Conservation (phyloP, 257 asterid genomes). For the Solanum verrucosum region DNA sequence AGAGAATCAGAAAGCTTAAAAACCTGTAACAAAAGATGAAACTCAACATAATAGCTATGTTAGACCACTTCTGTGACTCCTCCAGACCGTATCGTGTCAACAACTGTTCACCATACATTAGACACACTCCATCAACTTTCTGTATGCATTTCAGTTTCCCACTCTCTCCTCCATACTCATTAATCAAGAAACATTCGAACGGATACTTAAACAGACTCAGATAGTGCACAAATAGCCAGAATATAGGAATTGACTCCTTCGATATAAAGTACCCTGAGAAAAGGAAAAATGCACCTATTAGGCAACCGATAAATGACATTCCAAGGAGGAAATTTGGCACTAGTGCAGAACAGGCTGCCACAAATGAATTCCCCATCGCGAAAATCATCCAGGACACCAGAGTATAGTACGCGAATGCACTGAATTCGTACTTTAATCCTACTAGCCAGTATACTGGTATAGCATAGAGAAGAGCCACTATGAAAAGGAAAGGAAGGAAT, state of each 20-base stretch:
- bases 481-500: slow-evolving; percentile 58
- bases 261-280: slow-evolving; percentile 72
- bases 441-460: slow-evolving; percentile 62
- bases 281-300: slow-evolving; percentile 63
- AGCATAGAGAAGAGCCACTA: slow-evolving; percentile 46
- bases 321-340: slow-evolving; percentile 59
- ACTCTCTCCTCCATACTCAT: slow-evolving; percentile 57
- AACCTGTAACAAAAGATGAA: slow-evolving; percentile 52
- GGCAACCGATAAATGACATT: slow-evolving; percentile 44
- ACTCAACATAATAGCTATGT: slow-evolving; percentile 42
- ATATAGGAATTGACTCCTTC: slow-evolving; percentile 49
- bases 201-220: slow-evolving; percentile 76
- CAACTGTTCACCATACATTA: slow-evolving; percentile 40
- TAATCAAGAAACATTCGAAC: slow-evolving; percentile 65
- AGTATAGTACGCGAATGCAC: slow-evolving; percentile 42
- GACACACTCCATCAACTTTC: slow-evolving; percentile 32
- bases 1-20: slow-evolving; percentile 40
- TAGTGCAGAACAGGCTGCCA: slow-evolving; percentile 49
- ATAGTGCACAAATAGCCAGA: slow-evolving; percentile 57
- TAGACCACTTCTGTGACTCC: slow-evolving; percentile 57
- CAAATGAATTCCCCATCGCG: slow-evolving; percentile 60
- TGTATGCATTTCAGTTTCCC: slow-evolving; percentile 49
- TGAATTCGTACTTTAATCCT: slow-evolving; percentile 33
- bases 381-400: slow-evolving; percentile 59
- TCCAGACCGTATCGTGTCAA: slow-evolving; percentile 38